phyloP scores from a whole-genome alignment of 129 eudicot genomes.

The Flaveria ramosissima region DNA sequence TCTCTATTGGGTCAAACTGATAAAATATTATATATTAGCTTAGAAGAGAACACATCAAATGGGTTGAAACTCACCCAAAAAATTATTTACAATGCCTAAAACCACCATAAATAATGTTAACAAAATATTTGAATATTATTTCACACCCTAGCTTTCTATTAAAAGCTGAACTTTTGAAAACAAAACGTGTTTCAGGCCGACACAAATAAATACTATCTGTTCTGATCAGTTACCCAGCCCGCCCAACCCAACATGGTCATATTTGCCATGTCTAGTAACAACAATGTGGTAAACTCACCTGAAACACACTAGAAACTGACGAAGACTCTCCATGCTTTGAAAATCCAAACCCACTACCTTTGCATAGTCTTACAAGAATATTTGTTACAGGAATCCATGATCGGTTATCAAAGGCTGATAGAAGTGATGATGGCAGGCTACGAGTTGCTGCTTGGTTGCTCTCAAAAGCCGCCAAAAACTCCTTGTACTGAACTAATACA shows the following conservation, averaged over 20 bases:
- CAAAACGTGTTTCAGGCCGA: too few relatives aligned
- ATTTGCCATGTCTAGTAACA: not conserved
- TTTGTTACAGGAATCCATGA: slow-evolving; percentile 96
- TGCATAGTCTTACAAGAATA: slow-evolving; percentile 79
- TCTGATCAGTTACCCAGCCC: not conserved
- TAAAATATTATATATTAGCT: too few relatives aligned
- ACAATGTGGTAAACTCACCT: slow-evolving; percentile 43
- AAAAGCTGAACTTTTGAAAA: not conserved
- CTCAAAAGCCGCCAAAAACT: slow-evolving; percentile 76
- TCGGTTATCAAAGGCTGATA: slow-evolving; percentile 92
- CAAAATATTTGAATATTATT: not conserved
- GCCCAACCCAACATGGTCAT: not conserved
- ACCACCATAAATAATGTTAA: not conserved
- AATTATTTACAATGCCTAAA: not conserved
- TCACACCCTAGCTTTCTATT: not conserved
- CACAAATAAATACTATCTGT: not conserved
- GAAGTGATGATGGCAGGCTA: slow-evolving; percentile 71
- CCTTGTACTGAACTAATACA: slow-evolving; percentile 87
- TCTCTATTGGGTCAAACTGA: not conserved
- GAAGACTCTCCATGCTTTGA: slow-evolving; percentile 88
- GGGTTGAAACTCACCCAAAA: not conserved
- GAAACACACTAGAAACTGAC: slow-evolving; percentile 65
- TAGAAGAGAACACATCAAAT: not conserved
- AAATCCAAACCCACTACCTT: slow-evolving; percentile 89
- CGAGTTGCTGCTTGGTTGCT: slow-evolving; percentile 81